phyloP scores from a whole-genome alignment of 495 filamentous ascomycete genomes.

The Penicillium bovifimosum region DNA sequence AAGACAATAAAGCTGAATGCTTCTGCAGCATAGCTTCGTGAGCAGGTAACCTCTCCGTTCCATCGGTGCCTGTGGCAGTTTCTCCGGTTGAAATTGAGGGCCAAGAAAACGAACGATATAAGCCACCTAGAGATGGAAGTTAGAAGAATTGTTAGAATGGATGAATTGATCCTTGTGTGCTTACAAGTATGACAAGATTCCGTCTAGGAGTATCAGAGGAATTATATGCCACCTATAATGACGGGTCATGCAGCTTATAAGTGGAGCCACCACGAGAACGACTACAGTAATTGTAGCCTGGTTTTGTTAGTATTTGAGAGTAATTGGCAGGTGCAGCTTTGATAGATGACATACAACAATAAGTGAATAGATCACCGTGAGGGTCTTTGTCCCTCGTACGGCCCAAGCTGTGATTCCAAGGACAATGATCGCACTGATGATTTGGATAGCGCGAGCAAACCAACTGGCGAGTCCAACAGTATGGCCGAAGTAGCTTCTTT shows the following conservation, averaged over 20 bases:
- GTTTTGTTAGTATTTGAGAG: neutral
- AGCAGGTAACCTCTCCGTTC: conserved; percentile 16
- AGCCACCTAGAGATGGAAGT: conserved; percentile 13
- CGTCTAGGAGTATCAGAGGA: conserved; percentile 10
- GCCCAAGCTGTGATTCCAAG: conserved; percentile 23
- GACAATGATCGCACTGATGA: conserved; percentile 14
- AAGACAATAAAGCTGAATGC: conserved; percentile 24
- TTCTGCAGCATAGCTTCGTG: conserved; percentile 15
- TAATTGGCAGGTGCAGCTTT: no score
- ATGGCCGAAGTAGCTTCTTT: no score
- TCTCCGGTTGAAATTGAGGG: conserved; percentile 14
- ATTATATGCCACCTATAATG: conserved; percentile 10
- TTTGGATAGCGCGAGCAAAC: no score
- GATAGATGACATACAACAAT: conserved; percentile 12
- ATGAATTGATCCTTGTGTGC: neutral
- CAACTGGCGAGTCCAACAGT: no score
- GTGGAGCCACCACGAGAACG: neutral
- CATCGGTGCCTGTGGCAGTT: conserved; percentile 13
- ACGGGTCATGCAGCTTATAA: conserved; percentile 10
- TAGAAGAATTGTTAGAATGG: no score
- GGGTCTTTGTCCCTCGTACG: conserved; percentile 10
- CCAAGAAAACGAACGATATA: conserved; percentile 19
- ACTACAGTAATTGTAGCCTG: conserved; percentile 11
- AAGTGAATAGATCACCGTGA: conserved; percentile 19
- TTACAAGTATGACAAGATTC: conserved; percentile 14